Base-by-base conservation (phyloP, 805 yeast genomes). In the Spencermartinsiella europaea region DNA sequence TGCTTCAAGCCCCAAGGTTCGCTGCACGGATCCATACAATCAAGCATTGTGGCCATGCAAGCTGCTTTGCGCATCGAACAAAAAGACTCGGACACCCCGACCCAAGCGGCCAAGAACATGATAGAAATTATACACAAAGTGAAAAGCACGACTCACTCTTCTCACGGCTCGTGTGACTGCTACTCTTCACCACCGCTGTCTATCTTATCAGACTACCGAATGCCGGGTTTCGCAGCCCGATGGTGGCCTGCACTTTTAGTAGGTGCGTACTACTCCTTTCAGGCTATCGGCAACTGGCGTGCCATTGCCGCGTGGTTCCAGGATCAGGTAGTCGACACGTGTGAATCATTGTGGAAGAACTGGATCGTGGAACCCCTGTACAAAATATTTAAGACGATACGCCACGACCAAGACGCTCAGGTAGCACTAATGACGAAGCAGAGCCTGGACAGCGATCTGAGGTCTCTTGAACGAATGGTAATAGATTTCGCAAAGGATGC, bases 381-480 rank as follows among this genome's bases (percentile, higher is more conserved):
- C 36, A 81, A 85, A 55, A 81, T 91, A 52, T 67, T 87, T 53
- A 74, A 78, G 40, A 88, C 95, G 0, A 81, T 91, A n/a, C 74
- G 93, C 44, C 93, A 86, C 63, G 97, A 90, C 60, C 83, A 84
- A 14, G 71, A 73, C 33, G 77, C 83, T 1, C 77, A 81, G 48
- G 77, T 89, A 38, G 84, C 95, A 0, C 76, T 89, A 19, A 80
- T 86, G 66, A 80, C 91, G 2, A 83, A 84, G 60, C 83, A 85
- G 45, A 83, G 95, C 1, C 70, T 93, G 15, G 74, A 76, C 33
- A 78, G 93, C 0, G 97, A 90, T 57, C 68, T 88, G 54, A 78
- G 80, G 39, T 84, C 95, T 1, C 71, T 91, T 44, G 89, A 88
- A 59, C 66, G 96, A 47, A 91, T 91, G 99, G 87, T 88, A 2